These are phyloP conservation scores for Danielia oregonensis DNA, from an alignment of 805 yeast genomes.

Conservation along the genomic window DNA sequence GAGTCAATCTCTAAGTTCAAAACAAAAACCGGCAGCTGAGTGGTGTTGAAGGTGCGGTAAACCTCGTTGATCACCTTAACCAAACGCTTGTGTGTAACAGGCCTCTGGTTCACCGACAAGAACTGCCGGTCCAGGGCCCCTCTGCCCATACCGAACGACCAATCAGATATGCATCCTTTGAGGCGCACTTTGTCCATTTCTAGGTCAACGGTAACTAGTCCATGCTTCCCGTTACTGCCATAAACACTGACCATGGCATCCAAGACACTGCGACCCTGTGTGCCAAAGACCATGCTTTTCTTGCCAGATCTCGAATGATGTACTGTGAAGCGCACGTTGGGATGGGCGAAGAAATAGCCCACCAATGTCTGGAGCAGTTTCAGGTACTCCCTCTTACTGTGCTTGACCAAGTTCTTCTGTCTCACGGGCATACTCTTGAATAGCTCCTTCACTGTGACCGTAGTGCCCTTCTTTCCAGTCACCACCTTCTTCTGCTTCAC, in stretches of 20 bases:
- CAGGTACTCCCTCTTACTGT: slow-evolving; percentile 65
- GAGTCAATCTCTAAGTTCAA: slow-evolving; percentile 56
- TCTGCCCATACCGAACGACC: slow-evolving; percentile 70
- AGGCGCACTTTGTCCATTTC: slow-evolving; percentile 7
- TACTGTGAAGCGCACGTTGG: slow-evolving; percentile 57
- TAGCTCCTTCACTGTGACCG: slow-evolving; percentile 51
- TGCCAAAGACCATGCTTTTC: slow-evolving; percentile 52
- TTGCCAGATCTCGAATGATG: slow-evolving; percentile 45
- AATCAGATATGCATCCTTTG: slow-evolving; percentile 67
- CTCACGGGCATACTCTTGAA: slow-evolving; percentile 81
- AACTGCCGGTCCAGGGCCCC: slow-evolving; percentile 71
- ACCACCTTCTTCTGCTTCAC: slow-evolving; percentile 30
- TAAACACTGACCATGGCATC: slow-evolving; percentile 64
- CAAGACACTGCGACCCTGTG: slow-evolving; percentile 41
- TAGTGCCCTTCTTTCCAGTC: slow-evolving; percentile 64
- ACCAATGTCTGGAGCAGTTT: slow-evolving; percentile 63
- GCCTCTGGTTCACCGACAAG: slow-evolving; percentile 71
- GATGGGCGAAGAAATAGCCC: slow-evolving; percentile 60
- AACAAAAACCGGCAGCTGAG: slow-evolving; percentile 70
- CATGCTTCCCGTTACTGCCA: slow-evolving; percentile 63
- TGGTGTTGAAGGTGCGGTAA: slow-evolving; percentile 65
- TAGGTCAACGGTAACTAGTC: slow-evolving; percentile 48
- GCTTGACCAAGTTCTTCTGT: slow-evolving; percentile 64
- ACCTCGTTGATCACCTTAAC: slow-evolving; percentile 64
- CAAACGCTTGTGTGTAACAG: slow-evolving; percentile 56